Conservation (phyloP, 202 grass and related monocot genomes). For the Cymbopogon flexuosus region DNA sequence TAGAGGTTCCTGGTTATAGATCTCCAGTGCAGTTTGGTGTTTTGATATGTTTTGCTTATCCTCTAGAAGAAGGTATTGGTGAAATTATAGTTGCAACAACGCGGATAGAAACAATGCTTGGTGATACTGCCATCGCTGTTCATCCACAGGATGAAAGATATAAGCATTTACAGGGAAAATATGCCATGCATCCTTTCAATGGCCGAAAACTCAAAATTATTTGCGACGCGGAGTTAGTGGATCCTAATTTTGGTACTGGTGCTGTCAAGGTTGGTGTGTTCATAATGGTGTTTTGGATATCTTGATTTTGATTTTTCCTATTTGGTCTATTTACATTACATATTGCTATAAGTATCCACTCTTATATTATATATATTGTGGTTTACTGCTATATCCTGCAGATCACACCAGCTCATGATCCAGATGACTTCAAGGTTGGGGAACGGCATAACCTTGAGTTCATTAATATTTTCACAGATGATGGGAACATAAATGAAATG, state of each 20-base stretch:
- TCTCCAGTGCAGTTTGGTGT: constrained; percentile 73
- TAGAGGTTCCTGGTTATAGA: constrained; percentile 73
- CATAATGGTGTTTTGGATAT: no score
- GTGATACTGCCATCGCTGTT: constrained; percentile 84
- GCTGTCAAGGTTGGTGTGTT: no score
- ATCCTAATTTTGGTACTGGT: constrained; percentile 70
- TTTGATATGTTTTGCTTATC: constrained; percentile 87
- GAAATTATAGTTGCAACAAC: constrained; percentile 85
- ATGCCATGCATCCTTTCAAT: constrained; percentile 79
- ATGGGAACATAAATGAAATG: constrained; percentile 80
- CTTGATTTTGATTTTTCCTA: neutral
- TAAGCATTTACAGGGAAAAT: constrained; percentile 72
- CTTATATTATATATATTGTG: constrained; percentile 11
- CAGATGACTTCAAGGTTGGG: constrained; percentile 88
- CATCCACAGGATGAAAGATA: constrained; percentile 75
- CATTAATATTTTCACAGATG: constrained; percentile 85
- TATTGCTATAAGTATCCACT: neutral
- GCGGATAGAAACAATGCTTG: constrained; percentile 82
- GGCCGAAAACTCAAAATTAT: constrained; percentile 67
- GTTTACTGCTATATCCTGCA: constrained; percentile 36
- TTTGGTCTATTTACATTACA: neutral
- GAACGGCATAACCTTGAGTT: constrained; percentile 87
- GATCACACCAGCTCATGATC: constrained; percentile 94
- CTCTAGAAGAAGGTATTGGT: constrained; percentile 64
- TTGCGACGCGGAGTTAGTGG: constrained; percentile 71